phyloP scores from a whole-genome alignment of 176 grass and related monocot genomes.

The Alloteropsis semialata region DNA sequence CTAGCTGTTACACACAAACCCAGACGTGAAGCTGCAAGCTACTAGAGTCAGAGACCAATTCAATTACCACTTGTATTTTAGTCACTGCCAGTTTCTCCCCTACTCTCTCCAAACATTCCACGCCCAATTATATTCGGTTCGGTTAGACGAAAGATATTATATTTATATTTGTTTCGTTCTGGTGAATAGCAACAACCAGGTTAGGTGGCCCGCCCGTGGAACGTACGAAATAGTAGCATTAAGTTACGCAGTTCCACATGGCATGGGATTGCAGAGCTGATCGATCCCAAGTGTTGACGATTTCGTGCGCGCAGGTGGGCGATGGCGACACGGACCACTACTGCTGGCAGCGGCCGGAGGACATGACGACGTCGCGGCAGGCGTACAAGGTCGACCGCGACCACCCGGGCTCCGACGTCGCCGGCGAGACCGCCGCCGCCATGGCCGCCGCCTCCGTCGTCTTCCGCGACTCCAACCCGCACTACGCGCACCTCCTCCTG shows the following conservation, averaged over 20 bases:
- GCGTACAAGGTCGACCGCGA: conserved; percentile 81
- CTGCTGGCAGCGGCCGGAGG: conserved; percentile 96
- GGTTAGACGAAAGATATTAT: not conserved
- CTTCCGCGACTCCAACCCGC: conserved; percentile 67
- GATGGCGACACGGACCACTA: conserved; percentile 95
- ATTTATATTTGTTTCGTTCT: not conserved
- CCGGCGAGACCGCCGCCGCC: conserved; percentile 74
- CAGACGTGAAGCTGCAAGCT: not conserved
- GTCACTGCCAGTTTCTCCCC: not conserved
- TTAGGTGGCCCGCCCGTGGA: conserved; percentile 39
- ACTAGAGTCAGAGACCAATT: conserved; percentile 16
- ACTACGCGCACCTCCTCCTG: conserved; percentile 74
- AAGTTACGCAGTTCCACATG: conserved; percentile 39
- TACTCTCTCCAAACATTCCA: conserved; percentile 2
- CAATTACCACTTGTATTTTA: conserved; percentile 23
- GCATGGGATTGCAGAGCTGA: not conserved
- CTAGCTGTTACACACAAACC: conserved; percentile 25
- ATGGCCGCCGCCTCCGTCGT: conserved; percentile 71
- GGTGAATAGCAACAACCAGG: conserved; percentile 36
- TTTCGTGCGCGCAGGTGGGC: conserved; percentile 56
- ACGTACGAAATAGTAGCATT: conserved; percentile 19
- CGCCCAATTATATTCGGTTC: not conserved
- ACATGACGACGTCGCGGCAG: conserved; percentile 86
- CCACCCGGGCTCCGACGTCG: conserved; percentile 72
- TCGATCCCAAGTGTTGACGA: not conserved